Evolutionary conservation across 1,284 basidiomycete genomes (phyloP), one percentile per base, ranked within the genome.

Genomic region (Waitea zeae): DNA sequence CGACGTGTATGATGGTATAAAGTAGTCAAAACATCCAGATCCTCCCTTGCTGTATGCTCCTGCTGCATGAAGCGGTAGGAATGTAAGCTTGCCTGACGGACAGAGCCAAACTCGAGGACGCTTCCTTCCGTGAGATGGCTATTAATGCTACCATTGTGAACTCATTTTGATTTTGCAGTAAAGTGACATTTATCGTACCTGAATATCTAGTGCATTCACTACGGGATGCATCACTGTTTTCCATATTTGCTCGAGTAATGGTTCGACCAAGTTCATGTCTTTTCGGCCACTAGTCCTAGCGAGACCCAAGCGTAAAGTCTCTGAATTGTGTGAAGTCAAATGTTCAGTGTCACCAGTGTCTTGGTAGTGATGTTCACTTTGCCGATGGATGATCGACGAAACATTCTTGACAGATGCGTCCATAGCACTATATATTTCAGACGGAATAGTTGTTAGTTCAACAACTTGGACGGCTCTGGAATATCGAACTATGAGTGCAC

Each of bases 51-150:
- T n/a, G n/a, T n/a, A n/a, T n/a, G 39, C 30, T 1, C 46, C 45
- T 3, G 48, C 48, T 11, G 48, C 48, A 30, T 49, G 48, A 12
- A 49, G 37, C 2, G 48, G 46, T 12, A 48, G 41, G 14, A 38
- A 39, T 14, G 42, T 37, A 1, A 49, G 40, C 3, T 42, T 38
- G 9, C 48, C 48, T 12, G 48, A 46, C 5, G 43, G 40, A 24
- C 44, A 47, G 43, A 45, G 47, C 39, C 42, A 46, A 2, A 48
- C 30, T 4, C 44, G 45, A 2, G 38, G 36, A 11, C 26, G 35
- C 9, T 27, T 14, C 18, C 12, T 7, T 7, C 30, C 30, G 14
- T 14, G 7, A 11, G 30, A n/a, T 7, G 7, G 12, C 30, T 31
- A 14, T 9, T n/a, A 14, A 9, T 9, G 7, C 9, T 26, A 9